Evolutionary conservation across 2,329 filamentous ascomycete species (phyloP), one percentile per base, ranked within the genome.

Genomic region (Hypoxylon sp.): DNA sequence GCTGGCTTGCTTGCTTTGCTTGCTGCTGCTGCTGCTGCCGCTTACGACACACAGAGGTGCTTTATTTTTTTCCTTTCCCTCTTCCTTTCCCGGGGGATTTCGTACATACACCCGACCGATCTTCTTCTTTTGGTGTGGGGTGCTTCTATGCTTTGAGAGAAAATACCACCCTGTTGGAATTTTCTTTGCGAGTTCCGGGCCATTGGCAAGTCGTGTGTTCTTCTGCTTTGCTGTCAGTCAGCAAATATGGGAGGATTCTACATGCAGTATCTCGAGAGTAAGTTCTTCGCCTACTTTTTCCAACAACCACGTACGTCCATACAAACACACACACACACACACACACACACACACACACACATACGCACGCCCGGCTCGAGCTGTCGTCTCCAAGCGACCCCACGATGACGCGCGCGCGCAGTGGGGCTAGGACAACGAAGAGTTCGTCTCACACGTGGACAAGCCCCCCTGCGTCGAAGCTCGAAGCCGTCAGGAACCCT

Each of bases 221-320:
- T 40, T n/a, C 37, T 17, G 19, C 20, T 19, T 27, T 57, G 64
- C 44, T 44, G 57, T 58, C 53, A 62, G 59, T 62, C n/a, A n/a
- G n/a, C n/a, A n/a, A 66, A 57, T 57, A 86, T 86, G 83, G 78
- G 77, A 63, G 83, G 83, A 59, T 87, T 86, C 67, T 87, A 87
- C 67, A 87, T 87, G 79, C 84, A 88, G 66, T 89, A 89, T 70
- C 77, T 89, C 60, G 83, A 87, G 69, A 88, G 86, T 89, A 86
- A 83, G 86, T 87, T 47, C 86, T 47, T 55, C 49, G 45, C 41
- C 43, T 55, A 27, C 48, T 41, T 50, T 47, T n/a, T 20, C 8
- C 27, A 12, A n/a, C n/a, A n/a, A n/a, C n/a, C n/a, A n/a, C n/a
- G n/a, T n/a, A n/a, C n/a, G n/a, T n/a, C n/a, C n/a, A n/a, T n/a